A percentile compares a stretch with the other conserved stretches of the same genome.
These are phyloP conservation scores for Sonneratia alba DNA, from an alignment of 345 rosid genomes.

Conservation along the genomic window DNA sequence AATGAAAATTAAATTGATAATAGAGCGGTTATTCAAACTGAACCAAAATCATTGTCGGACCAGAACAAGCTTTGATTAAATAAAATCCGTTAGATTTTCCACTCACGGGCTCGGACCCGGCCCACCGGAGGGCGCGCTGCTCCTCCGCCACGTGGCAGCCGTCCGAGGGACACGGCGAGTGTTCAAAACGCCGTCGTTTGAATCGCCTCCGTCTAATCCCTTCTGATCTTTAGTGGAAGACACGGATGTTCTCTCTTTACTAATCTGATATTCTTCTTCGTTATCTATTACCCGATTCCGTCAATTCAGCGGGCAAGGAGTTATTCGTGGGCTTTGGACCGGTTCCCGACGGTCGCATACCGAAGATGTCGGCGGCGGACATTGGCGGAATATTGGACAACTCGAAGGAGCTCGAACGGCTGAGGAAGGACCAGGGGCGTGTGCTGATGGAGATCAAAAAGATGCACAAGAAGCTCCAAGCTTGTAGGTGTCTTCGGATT, in stretches of 20 bases:
- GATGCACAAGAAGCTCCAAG: slow-evolving; percentile 76
- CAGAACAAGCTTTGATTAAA: no score
- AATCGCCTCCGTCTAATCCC: not conserved
- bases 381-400: slow-evolving; percentile 54
- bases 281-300: not conserved
- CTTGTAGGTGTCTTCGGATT: slow-evolving; percentile 31
- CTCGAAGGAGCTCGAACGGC: slow-evolving; percentile 79
- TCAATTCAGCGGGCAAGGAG: not conserved
- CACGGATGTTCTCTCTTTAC: not conserved
- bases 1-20: no score
- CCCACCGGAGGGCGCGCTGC: no score
- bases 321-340: not conserved
- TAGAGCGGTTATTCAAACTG: no score
- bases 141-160: no score
- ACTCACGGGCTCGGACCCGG: no score
- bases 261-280: not conserved
- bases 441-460: slow-evolving; percentile 71
- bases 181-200: not conserved
- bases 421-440: slow-evolving; percentile 59
- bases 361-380: slow-evolving; percentile 52
- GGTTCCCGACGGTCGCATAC: not conserved
- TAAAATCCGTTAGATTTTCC: no score
- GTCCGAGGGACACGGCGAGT: no score
- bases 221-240: not conserved
- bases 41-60: no score